Base-by-base conservation (phyloP, 2,329 filamentous ascomycete species). In the Blastomyces emzantsi region DNA sequence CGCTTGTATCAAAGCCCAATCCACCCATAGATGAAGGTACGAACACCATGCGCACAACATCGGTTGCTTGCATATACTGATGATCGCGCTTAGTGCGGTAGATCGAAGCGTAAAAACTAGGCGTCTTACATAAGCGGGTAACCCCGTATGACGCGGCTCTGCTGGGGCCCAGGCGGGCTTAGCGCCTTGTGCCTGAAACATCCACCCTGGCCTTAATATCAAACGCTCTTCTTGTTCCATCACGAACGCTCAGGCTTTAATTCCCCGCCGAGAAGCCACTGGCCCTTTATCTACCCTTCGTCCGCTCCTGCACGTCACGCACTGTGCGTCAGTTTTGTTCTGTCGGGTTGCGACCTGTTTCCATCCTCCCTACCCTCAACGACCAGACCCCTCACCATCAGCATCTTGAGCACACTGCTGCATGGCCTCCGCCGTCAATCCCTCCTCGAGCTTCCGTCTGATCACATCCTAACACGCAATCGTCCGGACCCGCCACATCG, bases 161-260 rank as follows among this genome's bases (percentile, higher is more conserved):
- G 55, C 11, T 49, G 13, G 25, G 6, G 22, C 6, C 57, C 22
- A 41, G 57, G 25, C 57, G 57, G 28, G 57, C 17, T 56, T 56
- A 39, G 52, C 52, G 52, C 52, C 52, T 3, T 22, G 41, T 60
- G 43, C 41, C 43, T 61, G 60, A 61, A 62, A 62, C 61, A 62
- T 62, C 61, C 61, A 62, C 61, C 61, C 61, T 62, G 61, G 61
- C 61, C 61, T 62, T 41, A 52, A 36, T 56, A 36, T 36, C 60
- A n/a, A 58, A 43, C 36, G 13, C n/a, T 54, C 17, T 36, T 51
- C n/a, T 25, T 51, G 59, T 28, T 49, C 33, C 59, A 36, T 30
- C 59, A 51, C 59, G 43, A 61, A 33, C 59, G 17, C 22, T 61
- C 19, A 13, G 28, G 19, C 59, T 56, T 56, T 45, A 36, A 33